Percentiles rank a stretch among this genome's conserved stretches.
These are phyloP conservation scores for Liriodendron chinense DNA, from an alignment of 164 flowering plant species.

Conservation along the genomic window DNA sequence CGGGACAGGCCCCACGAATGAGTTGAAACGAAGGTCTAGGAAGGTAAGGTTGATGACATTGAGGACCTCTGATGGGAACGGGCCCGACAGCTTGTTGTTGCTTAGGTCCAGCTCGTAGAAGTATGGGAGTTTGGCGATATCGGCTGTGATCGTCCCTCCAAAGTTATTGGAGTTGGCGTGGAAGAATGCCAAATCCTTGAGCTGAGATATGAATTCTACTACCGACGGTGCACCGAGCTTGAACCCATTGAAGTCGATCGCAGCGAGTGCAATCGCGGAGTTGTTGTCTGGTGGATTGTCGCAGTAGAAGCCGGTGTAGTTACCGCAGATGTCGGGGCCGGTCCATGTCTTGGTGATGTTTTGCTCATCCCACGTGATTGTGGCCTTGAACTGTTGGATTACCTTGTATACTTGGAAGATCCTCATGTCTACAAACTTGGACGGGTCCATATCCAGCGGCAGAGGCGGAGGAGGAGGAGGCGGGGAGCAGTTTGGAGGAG, in stretches of 20 bases:
- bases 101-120: slow-evolving; percentile 50
- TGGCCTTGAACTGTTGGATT: slow-evolving; percentile 46
- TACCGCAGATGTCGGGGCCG: slow-evolving; percentile 47
- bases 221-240: slow-evolving; percentile 17
- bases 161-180: slow-evolving; percentile 53
- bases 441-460: slow-evolving; percentile 10
- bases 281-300: slow-evolving; percentile 42
- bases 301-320: slow-evolving; percentile 58
- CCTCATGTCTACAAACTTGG: slow-evolving; percentile 20
- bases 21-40: slow-evolving; percentile 45
- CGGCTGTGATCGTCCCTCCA: slow-evolving; percentile 23
- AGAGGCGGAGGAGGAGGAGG: slow-evolving; percentile 10
- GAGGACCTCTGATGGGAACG: slow-evolving; percentile 30
- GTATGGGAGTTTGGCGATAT: slow-evolving; percentile 22
- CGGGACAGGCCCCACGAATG: slow-evolving; percentile 36
- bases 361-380: slow-evolving; percentile 46
- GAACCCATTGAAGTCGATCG: slow-evolving; percentile 43
- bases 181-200: slow-evolving; percentile 40
- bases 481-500: background rate
- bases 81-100: slow-evolving; percentile 37
- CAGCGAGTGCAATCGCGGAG: slow-evolving; percentile 23
- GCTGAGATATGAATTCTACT: slow-evolving; percentile 19
- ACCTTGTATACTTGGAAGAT: slow-evolving; percentile 29
- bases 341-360: slow-evolving; percentile 45
- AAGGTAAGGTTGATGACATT: slow-evolving; percentile 19